These are phyloP conservation scores for Chaetomiaceae sp. DNA, from an alignment of 2,329 filamentous ascomycete genomes.

Conservation along the genomic window DNA sequence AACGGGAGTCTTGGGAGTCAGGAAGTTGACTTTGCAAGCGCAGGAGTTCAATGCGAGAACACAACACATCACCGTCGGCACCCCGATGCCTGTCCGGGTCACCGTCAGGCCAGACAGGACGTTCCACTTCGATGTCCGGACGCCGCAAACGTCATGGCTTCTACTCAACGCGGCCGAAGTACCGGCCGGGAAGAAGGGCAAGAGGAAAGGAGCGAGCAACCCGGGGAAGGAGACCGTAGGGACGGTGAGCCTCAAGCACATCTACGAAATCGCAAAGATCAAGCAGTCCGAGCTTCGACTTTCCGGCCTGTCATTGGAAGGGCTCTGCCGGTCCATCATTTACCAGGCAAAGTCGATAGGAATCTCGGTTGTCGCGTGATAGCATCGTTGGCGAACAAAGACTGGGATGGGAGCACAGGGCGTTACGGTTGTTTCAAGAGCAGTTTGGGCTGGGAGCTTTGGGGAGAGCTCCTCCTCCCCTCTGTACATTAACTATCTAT, in stretches of 20 bases:
- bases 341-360: slow-evolving; percentile 72
- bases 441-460: slow-evolving; percentile 6
- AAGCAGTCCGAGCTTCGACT: slow-evolving; percentile 76
- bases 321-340: slow-evolving; percentile 69
- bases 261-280: slow-evolving; percentile 97
- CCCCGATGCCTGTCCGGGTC: slow-evolving; percentile 84
- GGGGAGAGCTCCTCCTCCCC: background rate
- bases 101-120: slow-evolving; percentile 89
- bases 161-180: slow-evolving; percentile 79
- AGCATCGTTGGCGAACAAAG: background rate
- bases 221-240: slow-evolving; percentile 77
- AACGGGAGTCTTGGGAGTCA: background rate
- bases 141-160: slow-evolving; percentile 88
- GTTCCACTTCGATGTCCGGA: slow-evolving; percentile 90
- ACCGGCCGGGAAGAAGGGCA: slow-evolving; percentile 65
- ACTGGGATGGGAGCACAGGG: slow-evolving; percentile 10
- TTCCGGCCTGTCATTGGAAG: slow-evolving; percentile 65
- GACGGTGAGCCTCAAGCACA: slow-evolving; percentile 83
- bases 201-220: slow-evolving; percentile 70
- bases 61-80: slow-evolving; percentile 73
- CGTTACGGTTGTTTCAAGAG: slow-evolving; percentile 23
- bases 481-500: slow-evolving; percentile 12
- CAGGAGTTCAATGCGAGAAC: slow-evolving; percentile 98
- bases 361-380: slow-evolving; percentile 61
- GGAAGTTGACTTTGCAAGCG: background rate